These are phyloP conservation scores for Pisolithus marmoratus DNA, from an alignment of 768 basidiomycete genomes.

Conservation along the genomic window DNA sequence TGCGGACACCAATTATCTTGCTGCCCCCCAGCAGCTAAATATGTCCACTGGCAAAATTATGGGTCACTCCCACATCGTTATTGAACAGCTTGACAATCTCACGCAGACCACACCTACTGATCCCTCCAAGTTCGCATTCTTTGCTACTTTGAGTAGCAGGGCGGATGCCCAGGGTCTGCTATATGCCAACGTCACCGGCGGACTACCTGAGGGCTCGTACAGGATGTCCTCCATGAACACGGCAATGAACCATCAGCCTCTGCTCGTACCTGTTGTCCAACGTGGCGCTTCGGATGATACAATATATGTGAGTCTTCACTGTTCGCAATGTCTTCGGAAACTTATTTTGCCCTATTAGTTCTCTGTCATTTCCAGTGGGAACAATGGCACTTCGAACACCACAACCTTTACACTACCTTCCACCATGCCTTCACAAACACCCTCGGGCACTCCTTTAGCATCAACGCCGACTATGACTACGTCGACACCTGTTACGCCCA, in stretches of 20 bases:
- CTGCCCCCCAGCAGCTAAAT: constrained; percentile 50
- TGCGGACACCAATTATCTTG: constrained; percentile 44
- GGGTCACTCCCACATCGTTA: constrained; percentile 60
- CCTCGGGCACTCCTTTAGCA: not conserved
- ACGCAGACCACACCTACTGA: constrained; percentile 44
- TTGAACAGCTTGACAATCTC: constrained; percentile 46
- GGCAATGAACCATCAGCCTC: constrained; percentile 43
- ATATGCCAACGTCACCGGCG: constrained; percentile 42
- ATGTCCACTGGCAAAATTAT: constrained; percentile 40
- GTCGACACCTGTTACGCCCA: not conserved
- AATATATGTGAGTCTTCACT: constrained; percentile 30
- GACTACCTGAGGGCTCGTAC: constrained; percentile 50
- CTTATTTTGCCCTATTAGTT: constrained; percentile 13
- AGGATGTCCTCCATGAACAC: constrained; percentile 39
- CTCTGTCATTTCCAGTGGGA: constrained; percentile 13
- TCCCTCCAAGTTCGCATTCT: constrained; percentile 51
- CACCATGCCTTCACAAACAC: not conserved
- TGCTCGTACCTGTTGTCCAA: constrained; percentile 31
- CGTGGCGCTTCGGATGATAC: constrained; percentile 38
- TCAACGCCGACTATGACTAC: not conserved
- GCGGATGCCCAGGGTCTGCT: constrained; percentile 42
- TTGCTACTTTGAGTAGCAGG: constrained; percentile 45
- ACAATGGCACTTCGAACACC: constrained; percentile 8
- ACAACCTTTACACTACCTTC: not conserved
- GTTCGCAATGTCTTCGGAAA: not conserved